These are phyloP conservation scores for Claviceps humidiphila DNA, from an alignment of 2,329 filamentous ascomycete species.

Conservation along the genomic window DNA sequence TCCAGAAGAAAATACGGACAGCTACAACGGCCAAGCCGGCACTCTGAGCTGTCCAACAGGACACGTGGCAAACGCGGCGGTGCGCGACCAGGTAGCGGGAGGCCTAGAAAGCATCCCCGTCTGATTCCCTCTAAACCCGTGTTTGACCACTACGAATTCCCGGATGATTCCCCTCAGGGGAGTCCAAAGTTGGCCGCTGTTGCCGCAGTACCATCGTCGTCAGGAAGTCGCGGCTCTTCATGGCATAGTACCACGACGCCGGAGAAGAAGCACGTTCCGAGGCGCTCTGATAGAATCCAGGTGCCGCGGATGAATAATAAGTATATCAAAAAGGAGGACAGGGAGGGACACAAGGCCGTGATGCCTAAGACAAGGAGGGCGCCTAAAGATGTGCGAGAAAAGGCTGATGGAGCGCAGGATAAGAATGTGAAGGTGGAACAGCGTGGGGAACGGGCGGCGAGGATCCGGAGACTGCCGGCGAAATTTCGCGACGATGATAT, in stretches of 20 bases:
- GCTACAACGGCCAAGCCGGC: constrained; percentile 7
- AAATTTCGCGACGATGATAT: constrained; percentile 23
- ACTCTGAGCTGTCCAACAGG: constrained; percentile 18
- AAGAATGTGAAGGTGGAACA: constrained; percentile 18
- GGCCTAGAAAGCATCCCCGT: constrained; percentile 25
- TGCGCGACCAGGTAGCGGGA: constrained; percentile 24
- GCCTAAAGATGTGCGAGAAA: background rate
- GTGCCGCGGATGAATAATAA: constrained; percentile 17
- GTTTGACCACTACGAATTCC: background rate
- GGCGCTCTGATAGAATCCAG: constrained; percentile 1
- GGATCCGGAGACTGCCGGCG: constrained; percentile 21
- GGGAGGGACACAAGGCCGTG: background rate
- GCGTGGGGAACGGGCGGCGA: constrained; percentile 14
- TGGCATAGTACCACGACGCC: background rate
- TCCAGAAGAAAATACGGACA: constrained; percentile 6
- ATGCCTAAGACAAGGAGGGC: background rate
- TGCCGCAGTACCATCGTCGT: background rate
- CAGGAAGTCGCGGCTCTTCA: background rate
- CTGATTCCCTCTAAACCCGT: constrained; percentile 7
- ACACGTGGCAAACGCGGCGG: constrained; percentile 24
- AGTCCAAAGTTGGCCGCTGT: background rate
- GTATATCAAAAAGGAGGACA: constrained; percentile 10
- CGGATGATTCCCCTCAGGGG: background rate
- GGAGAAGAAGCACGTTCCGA: background rate
- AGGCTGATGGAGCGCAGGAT: constrained; percentile 12